Conservation (phyloP, 169 alveolate species). For the Cytauxzoon felis region DNA sequence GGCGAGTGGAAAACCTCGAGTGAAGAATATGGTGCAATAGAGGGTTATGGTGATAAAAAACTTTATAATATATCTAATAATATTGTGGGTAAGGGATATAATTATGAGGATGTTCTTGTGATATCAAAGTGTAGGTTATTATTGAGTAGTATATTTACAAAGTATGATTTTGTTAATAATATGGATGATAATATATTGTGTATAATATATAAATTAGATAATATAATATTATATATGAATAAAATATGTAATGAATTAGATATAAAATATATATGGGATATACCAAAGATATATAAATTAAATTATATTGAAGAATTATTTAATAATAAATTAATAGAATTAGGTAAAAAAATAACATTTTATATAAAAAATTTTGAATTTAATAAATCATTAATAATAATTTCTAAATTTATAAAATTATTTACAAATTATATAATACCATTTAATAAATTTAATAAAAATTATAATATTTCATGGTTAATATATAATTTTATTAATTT, state of each 20-base stretch:
- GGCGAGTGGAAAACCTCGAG: too few species aligned
- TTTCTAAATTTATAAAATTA: constrained; percentile 8
- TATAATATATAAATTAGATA: constrained; percentile 10
- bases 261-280: constrained; percentile 6
- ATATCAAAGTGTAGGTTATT: constrained; percentile 14
- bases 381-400: not conserved
- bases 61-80: too few species aligned
- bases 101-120: constrained; percentile 10
- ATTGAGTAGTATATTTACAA: constrained; percentile 10
- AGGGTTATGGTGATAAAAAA: too few species aligned
- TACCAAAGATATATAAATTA: not conserved
- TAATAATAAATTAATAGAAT: not conserved
- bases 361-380: constrained; percentile 14
- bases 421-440: constrained; percentile 47
- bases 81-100: not conserved
- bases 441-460: not conserved
- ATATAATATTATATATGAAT: constrained; percentile 8
- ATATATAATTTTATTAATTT: not conserved
- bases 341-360: not conserved
- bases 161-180: constrained; percentile 4
- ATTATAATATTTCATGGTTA: not conserved
- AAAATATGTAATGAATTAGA: not conserved
- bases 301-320: not conserved
- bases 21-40: not conserved
- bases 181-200: not conserved